phyloP scores from a whole-genome alignment of 257 asterid species.

The Nicotiana benthamiana region DNA sequence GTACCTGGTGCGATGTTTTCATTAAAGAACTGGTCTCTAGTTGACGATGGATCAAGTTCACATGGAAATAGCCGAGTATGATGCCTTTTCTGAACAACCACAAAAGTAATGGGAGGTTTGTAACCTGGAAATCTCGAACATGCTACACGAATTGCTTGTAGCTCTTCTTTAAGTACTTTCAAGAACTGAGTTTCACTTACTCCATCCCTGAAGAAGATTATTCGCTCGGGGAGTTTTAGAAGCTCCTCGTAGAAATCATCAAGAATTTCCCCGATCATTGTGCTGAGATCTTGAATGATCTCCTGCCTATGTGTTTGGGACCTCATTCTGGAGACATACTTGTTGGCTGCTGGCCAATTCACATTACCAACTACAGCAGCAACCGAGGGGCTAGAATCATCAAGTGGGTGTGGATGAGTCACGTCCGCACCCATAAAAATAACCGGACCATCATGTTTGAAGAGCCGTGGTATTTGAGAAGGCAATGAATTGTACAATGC shows the following conservation, averaged over 20 bases:
- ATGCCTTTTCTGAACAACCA: slow-evolving; percentile 88
- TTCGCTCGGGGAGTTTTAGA: slow-evolving; percentile 51
- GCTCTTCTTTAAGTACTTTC: slow-evolving; percentile 58
- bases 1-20: slow-evolving; percentile 88
- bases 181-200: slow-evolving; percentile 89
- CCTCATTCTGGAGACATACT: slow-evolving; percentile 76
- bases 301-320: slow-evolving; percentile 90
- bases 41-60: slow-evolving; percentile 26
- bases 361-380: slow-evolving; percentile 96
- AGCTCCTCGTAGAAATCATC: slow-evolving; percentile 56
- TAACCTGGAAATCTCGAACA: slow-evolving; percentile 57
- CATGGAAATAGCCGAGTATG: slow-evolving; percentile 72
- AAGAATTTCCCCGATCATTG: slow-evolving; percentile 66
- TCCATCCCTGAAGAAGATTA: slow-evolving; percentile 89
- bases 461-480: slow-evolving; percentile 68
- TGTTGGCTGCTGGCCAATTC: slow-evolving; percentile 91
- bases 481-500: slow-evolving; percentile 69
- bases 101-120: slow-evolving; percentile 74
- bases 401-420: slow-evolving; percentile 91
- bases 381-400: slow-evolving; percentile 80
- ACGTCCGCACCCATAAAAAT: slow-evolving; percentile 98
- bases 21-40: slow-evolving; percentile 20
- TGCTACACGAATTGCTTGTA: slow-evolving; percentile 47
- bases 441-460: slow-evolving; percentile 53
- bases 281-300: slow-evolving; percentile 63